Evolutionary conservation across 1,284 basidiomycete genomes (phyloP), one percentile per base, ranked within the genome.

Genomic region (Vanrija pseudolonga): DNA sequence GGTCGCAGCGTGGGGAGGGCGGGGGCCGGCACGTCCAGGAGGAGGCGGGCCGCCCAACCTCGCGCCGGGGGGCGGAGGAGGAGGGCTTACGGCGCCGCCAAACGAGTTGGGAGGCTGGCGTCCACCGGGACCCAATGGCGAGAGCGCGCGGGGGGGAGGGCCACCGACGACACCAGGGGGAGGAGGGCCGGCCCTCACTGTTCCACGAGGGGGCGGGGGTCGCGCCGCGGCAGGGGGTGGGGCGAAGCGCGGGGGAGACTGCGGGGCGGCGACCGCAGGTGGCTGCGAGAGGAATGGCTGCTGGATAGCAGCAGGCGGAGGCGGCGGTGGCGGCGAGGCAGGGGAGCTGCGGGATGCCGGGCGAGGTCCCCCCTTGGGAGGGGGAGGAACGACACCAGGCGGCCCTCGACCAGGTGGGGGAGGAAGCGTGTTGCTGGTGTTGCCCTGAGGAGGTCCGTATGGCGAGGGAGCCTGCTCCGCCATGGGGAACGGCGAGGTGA

Each of bases 401-500:
- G 68, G 64, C 22, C 58, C 55, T 14, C 63, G 62, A 17, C 69
- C 60, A 40, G 61, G 61, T 19, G 75, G 70, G 45, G 73, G 70
- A 41, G 69, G 61, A 14, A 26, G 3, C 3, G 6, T 7, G 26
- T 26, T 26, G 71, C 61, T 6, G 67, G 36, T 51, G 15, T 46
- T 6, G 6, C 48, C 50, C 18, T 55, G 48, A 7, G 80, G 80
- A 12, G 48, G 40, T 12, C 19, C 32, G n/a, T 47, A 55, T n/a
- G 44, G 42, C n/a, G 20, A 23, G 26, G 40, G 24, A 12, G 57
- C 47, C 22, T 65, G 59, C 20, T 71, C 66, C 47, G 71, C 80
- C 63, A 89, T 90, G 8, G 91, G 89, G 85, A 97, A 96, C 1
- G 93, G 93, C 23, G 89, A 84, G 15, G 86, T 86, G 72, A 97